These are phyloP conservation scores for Fermentozyma sake DNA, from an alignment of 1,139 yeast species.

Conservation along the genomic window DNA sequence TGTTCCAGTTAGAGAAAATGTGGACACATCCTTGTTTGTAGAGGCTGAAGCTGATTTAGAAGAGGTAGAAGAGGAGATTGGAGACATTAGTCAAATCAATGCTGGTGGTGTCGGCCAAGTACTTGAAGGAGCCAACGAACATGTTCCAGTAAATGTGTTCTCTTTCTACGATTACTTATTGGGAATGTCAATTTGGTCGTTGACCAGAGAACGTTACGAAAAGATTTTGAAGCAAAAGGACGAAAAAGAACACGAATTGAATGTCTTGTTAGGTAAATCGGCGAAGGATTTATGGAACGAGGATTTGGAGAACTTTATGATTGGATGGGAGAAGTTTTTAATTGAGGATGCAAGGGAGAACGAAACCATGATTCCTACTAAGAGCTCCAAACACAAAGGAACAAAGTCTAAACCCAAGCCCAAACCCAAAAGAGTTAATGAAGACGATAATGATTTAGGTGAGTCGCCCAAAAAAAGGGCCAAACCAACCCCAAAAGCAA, in stretches of 20 bases:
- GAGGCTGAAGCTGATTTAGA: constrained; percentile 27
- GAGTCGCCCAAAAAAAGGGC: constrained; percentile 11
- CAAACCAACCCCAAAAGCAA: constrained; percentile 10
- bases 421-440: constrained; percentile 16
- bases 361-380: constrained; percentile 24
- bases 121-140: constrained; percentile 22
- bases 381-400: no score
- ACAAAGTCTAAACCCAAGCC: constrained; percentile 22
- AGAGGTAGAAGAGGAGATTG: constrained; percentile 34
- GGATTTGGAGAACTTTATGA: constrained; percentile 73
- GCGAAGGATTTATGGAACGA: constrained; percentile 87
- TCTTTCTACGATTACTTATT: constrained; percentile 70
- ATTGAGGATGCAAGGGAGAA: constrained; percentile 30
- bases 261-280: constrained; percentile 56
- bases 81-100: constrained; percentile 33
- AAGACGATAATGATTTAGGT: constrained; percentile 14
- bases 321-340: constrained; percentile 61
- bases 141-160: constrained; percentile 40
- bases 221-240: constrained; percentile 68
- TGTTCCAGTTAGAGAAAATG: constrained; percentile 33
- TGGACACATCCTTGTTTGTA: constrained; percentile 17
- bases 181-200: constrained; percentile 91
- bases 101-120: constrained; percentile 26
- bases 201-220: constrained; percentile 86
- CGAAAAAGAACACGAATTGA: constrained; percentile 69